Base-by-base conservation (phyloP, 2,329 filamentous ascomycete species). In the Blastomyces parvus region DNA sequence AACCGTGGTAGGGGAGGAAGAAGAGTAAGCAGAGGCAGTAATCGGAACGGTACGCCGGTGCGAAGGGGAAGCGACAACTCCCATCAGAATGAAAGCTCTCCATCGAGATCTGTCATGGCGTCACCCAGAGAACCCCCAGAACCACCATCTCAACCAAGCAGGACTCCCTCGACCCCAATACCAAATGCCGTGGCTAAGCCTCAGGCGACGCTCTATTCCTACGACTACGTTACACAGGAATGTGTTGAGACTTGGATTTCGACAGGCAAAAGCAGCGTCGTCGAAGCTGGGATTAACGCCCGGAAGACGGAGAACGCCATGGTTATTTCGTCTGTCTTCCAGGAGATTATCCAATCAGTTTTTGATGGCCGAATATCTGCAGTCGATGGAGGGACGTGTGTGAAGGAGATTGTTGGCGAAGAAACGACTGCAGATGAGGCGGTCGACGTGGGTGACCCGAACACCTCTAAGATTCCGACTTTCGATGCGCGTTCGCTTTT, bases 341-440 rank as follows among this genome's bases (percentile, higher is more conserved):
- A 96, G 77, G 94, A 99, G 74, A 83, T 97, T 46, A 84, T 94
- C 44, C 86, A 88, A 65, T 86, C 90, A 42, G 86, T 88, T 22
- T 77, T 95, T 14, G 87, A 91, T 70, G 83, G 82, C 52, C 84
- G 86, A 59, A 76, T 97, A 56, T 80, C 83, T 48, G 81, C 90
- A 2, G 73, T 76, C 6, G 88, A 92, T 69, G 87, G 89, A 58
- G 93, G 92, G 33, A 78, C 77, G 25, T 83, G 86, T 63, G 82
- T 96, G 64, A 88, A 87, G 70, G 86, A 91, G 65, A 88, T 96
- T 33, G 78, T 95, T 40, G 83, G 83, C 22, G 79, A 83, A 63
- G 80, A 84, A 27, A 74, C 78, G 63, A 76, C 79, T 1, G 64
- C 70, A 40, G 80, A 82, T 61, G 78, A 81, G 62, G 78, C 81